phyloP scores from a whole-genome alignment of 2,329 filamentous ascomycete genomes.

The Pseudogymnoascus verrucosus region DNA sequence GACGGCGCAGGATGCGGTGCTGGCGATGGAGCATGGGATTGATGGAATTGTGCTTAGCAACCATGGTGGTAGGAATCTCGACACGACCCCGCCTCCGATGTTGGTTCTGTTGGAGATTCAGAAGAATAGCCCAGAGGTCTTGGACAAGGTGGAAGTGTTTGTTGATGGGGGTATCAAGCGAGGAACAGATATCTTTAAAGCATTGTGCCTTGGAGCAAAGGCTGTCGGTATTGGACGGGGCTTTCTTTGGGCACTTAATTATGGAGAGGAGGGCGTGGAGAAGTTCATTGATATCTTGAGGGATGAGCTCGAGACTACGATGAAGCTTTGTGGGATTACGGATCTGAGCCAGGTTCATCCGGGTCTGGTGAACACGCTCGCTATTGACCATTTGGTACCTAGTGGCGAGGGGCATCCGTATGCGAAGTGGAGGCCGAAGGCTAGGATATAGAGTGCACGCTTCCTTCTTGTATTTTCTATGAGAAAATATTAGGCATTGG shows the following conservation, averaged over 20 bases:
- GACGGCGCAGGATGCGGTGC: slow-evolving; percentile 53
- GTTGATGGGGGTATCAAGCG: slow-evolving; percentile 58
- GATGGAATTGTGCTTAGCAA: slow-evolving; percentile 65
- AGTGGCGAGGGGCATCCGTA: slow-evolving; percentile 37
- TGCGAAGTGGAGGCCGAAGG: slow-evolving; percentile 29
- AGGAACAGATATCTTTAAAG: slow-evolving; percentile 61
- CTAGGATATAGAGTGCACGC: slow-evolving; percentile 20
- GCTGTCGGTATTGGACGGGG: slow-evolving; percentile 56
- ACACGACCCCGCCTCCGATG: slow-evolving; percentile 46
- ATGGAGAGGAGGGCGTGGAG: slow-evolving; percentile 47
- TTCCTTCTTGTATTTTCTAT: background rate
- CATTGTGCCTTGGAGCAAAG: slow-evolving; percentile 54
- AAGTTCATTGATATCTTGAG: slow-evolving; percentile 43
- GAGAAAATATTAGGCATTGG: background rate
- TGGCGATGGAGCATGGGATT: slow-evolving; percentile 50
- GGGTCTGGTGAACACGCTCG: slow-evolving; percentile 50
- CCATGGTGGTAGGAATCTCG: slow-evolving; percentile 55
- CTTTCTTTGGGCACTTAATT: slow-evolving; percentile 51
- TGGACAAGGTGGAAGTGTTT: slow-evolving; percentile 52
- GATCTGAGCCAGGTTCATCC: slow-evolving; percentile 52
- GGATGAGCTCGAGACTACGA: slow-evolving; percentile 58
- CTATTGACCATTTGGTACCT: slow-evolving; percentile 40
- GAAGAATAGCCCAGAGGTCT: slow-evolving; percentile 50
- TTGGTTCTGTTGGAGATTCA: slow-evolving; percentile 56
- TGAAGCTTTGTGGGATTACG: slow-evolving; percentile 58